Evolutionary conservation across 768 basidiomycete genomes (phyloP), one percentile per base, ranked within the genome.

Genomic region (Collybiopsis confluens): DNA sequence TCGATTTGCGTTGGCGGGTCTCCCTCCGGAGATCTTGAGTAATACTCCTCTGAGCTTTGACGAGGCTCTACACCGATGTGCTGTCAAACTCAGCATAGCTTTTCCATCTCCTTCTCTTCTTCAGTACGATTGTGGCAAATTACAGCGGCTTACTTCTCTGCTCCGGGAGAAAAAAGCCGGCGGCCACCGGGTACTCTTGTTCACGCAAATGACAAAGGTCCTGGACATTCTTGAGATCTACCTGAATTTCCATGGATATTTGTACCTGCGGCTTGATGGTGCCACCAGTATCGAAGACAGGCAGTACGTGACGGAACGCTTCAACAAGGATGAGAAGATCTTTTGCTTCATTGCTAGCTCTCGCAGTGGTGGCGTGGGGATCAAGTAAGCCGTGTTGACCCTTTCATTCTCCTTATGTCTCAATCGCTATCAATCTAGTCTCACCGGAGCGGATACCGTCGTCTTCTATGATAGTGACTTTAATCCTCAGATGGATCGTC

Each of bases 381-480:
- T 98, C 73, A 98, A 98, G 89, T 92, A 62, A 56, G 86, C 71
- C 1, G 6, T 3, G n/a, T 46, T 48, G 38, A 36, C 47, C 26
- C 7, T 44, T 6, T 8, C 45, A 49, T 63, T 42, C 60, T 62
- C 56, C 58, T 59, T 50, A 45, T 58, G 18, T 64, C 51, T 13
- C 62, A 27, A 52, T 45, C 18, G 21, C 23, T 24, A 60, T 54
- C 28, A 48, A 49, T 61, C 41, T 68, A 86, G 92, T 68, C 64
- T 90, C 57, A 89, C 87, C 5, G 90, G 90, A 16, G 93, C 93
- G 18, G 93, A 96, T 64, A 98, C 97, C 0, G 96, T 99, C 62
- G 82, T 99, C 52, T 95, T 99, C 68, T 98, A 96, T 64, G 96
- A 98, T 64, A 92, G 91, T 56, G 94, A 97, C 67, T 97, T 96